phyloP scores from a whole-genome alignment of 805 yeast genomes.

The Pichia insulana region DNA sequence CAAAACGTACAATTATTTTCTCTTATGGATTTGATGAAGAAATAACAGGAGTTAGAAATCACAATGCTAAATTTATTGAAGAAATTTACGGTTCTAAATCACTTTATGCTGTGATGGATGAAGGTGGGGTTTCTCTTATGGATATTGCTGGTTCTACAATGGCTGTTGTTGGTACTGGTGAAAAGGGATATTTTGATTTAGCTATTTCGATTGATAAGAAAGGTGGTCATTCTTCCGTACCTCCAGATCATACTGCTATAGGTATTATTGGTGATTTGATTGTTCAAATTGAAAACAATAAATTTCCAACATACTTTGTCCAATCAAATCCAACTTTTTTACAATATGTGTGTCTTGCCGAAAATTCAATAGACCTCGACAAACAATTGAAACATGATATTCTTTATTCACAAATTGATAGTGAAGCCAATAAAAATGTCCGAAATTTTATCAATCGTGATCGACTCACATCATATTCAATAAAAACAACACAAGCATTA shows the following conservation, averaged over 20 bases:
- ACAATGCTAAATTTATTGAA: slow-evolving; percentile 29
- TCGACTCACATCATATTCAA: slow-evolving; percentile 27
- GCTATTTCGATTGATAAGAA: slow-evolving; percentile 34
- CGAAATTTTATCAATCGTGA: slow-evolving; percentile 27
- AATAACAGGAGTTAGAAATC: slow-evolving; percentile 31
- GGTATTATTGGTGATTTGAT: slow-evolving; percentile 38
- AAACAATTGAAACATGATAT: slow-evolving; percentile 29
- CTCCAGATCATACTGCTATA: slow-evolving; percentile 41
- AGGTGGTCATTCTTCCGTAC: slow-evolving; percentile 45
- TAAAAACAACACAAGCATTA: slow-evolving; percentile 40
- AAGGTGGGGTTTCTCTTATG: slow-evolving; percentile 30
- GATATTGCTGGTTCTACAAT: slow-evolving; percentile 32
- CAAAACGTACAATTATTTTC: slow-evolving; percentile 36
- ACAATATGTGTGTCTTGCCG: slow-evolving; percentile 39
- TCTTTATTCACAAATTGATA: slow-evolving; percentile 30
- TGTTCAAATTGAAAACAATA: slow-evolving; percentile 30
- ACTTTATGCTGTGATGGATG: slow-evolving; percentile 38
- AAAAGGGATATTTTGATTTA: slow-evolving; percentile 39
- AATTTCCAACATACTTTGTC: slow-evolving; percentile 31
- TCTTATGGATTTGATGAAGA: slow-evolving; percentile 48
- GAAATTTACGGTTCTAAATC: slow-evolving; percentile 35
- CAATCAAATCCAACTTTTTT: slow-evolving; percentile 36
- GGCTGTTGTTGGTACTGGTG: slow-evolving; percentile 39
- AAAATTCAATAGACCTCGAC: slow-evolving; percentile 31
- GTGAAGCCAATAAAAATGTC: slow-evolving; percentile 30